These are phyloP conservation scores for Salix suchowensis DNA, from an alignment of 345 rosid genomes.

Conservation along the genomic window DNA sequence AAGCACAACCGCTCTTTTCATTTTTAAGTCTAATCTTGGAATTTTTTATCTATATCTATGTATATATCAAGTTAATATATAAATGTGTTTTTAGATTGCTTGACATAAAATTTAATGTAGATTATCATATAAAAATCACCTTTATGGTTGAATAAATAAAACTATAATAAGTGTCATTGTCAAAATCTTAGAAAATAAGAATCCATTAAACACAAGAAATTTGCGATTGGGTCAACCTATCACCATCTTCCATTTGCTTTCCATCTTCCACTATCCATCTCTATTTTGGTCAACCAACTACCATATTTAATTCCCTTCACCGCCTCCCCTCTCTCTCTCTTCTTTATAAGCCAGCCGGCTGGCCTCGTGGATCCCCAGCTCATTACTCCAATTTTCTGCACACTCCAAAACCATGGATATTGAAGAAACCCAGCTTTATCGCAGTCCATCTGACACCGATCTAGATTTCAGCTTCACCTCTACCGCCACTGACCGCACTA, in stretches of 20 bases:
- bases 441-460: not conserved
- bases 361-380: not conserved
- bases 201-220: not conserved
- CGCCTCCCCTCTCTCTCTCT: not conserved
- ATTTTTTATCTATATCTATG: too few species aligned
- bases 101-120: too few species aligned
- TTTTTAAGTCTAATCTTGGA: too few species aligned
- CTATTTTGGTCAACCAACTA: not conserved
- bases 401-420: not conserved
- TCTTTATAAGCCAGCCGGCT: not conserved
- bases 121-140: too few species aligned
- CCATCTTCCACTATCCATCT: not conserved
- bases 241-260: not conserved
- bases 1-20: too few species aligned
- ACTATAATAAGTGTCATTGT: too few species aligned
- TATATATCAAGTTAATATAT: too few species aligned
- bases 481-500: not conserved
- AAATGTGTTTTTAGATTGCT: too few species aligned
- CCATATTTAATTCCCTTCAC: not conserved
- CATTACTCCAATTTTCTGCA: not conserved
- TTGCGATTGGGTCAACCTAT: not conserved
- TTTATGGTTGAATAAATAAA: too few species aligned
- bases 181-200: too few species aligned
- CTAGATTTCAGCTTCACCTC: not conserved
- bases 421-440: not conserved